phyloP scores from a whole-genome alignment of 176 grass and related monocot genomes.

The Poa annua region DNA sequence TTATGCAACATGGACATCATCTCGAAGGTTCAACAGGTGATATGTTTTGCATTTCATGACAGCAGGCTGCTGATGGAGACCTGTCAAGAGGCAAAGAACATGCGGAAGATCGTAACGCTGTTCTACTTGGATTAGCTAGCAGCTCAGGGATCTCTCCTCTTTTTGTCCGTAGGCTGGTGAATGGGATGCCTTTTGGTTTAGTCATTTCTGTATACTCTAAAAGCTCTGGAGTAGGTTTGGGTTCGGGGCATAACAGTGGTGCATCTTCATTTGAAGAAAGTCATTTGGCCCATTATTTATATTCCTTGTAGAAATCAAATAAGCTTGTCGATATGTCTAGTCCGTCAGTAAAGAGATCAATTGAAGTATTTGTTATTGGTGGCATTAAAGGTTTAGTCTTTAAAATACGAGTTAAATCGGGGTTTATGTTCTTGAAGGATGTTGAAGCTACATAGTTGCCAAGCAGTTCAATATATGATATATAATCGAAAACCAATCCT shows the following conservation, averaged over 20 bases:
- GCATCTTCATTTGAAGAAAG: constrained; percentile 31
- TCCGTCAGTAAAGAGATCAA: constrained; percentile 32
- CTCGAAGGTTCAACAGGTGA: constrained; percentile 92
- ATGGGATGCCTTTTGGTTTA: constrained; percentile 31
- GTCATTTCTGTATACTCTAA: constrained; percentile 41
- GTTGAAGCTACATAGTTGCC: background rate
- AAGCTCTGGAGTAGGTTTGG: constrained; percentile 25
- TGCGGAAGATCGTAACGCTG: constrained; percentile 94
- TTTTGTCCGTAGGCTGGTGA: constrained; percentile 53
- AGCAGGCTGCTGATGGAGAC: constrained; percentile 98
- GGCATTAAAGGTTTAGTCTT: background rate
- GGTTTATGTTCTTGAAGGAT: background rate
- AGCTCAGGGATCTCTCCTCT: constrained; percentile 4
- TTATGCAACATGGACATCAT: constrained; percentile 99
- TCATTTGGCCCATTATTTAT: constrained; percentile 55
- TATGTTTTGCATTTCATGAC: constrained; percentile 96
- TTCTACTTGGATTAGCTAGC: constrained; percentile 92
- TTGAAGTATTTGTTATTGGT: background rate
- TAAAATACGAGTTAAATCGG: background rate
- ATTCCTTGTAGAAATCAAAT: constrained; percentile 52
- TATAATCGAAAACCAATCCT: background rate
- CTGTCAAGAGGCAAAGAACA: constrained; percentile 94
- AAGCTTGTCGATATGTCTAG: constrained; percentile 51
- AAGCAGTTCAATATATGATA: background rate
- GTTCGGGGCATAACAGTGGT: constrained; percentile 2